phyloP scores from a whole-genome alignment of 148 eudicot genomes.

The Talinum fruticosum region DNA sequence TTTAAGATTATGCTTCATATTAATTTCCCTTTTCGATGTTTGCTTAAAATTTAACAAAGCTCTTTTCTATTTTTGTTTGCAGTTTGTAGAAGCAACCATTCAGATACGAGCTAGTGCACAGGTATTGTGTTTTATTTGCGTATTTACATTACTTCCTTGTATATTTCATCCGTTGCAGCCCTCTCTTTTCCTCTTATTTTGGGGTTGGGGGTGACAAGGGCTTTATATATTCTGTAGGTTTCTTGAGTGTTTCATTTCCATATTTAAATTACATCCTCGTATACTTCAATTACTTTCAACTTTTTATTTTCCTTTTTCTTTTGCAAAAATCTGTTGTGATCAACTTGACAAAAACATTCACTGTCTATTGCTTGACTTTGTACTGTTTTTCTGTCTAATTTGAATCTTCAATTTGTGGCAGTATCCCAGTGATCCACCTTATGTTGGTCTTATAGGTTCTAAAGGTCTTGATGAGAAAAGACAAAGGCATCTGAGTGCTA shows the following conservation, averaged over 20 bases:
- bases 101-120: conserved; percentile 59
- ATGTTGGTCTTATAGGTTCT: conserved; percentile 55
- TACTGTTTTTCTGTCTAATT: conserved; percentile 14
- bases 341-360: neutral
- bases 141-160: neutral
- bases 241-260: too few species aligned
- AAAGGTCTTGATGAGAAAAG: conserved; percentile 88
- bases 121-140: conserved; percentile 36
- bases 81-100: conserved; percentile 90
- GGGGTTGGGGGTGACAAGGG: neutral
- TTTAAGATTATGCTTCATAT: neutral
- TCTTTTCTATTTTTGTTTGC: conserved; percentile 29
- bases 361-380: neutral
- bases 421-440: conserved; percentile 90
- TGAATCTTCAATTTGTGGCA: conserved; percentile 39
- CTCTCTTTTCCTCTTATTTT: neutral
- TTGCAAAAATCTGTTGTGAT: neutral
- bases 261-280: too few species aligned
- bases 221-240: too few species aligned
- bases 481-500: conserved; percentile 46
- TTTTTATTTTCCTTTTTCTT: neutral
- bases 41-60: conserved; percentile 3
- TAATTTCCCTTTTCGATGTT: neutral
- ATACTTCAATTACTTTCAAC: too few species aligned
- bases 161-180: neutral